Evolutionary conservation across 768 basidiomycete genomes (phyloP).

Genomic region (Lyophyllum semitale): DNA sequence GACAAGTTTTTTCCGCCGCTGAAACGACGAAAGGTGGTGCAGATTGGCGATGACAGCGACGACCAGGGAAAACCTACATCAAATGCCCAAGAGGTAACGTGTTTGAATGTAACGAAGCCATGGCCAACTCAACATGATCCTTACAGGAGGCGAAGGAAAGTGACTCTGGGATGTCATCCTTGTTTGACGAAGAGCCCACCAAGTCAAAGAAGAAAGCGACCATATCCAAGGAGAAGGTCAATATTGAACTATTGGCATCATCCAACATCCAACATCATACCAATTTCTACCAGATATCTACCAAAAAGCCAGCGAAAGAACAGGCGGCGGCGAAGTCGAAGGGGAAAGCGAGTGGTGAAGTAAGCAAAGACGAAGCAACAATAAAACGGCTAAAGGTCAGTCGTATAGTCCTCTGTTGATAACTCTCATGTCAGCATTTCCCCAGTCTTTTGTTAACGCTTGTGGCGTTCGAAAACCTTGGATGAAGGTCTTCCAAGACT

Average conservation of each 20-base stretch:
- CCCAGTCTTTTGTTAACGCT: constrained; percentile 67
- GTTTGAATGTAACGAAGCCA: not conserved
- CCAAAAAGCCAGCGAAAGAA: constrained; percentile 30
- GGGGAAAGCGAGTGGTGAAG: constrained; percentile 21
- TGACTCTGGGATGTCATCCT: constrained; percentile 62
- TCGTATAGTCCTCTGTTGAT: not conserved
- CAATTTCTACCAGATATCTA: constrained; percentile 13
- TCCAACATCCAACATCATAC: not conserved
- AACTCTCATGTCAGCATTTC: not conserved
- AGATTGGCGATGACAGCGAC: constrained; percentile 3
- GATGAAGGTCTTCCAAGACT: constrained; percentile 69
- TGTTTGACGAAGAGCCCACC: constrained; percentile 56
- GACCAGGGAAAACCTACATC: not conserved
- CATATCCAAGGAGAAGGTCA: constrained; percentile 24
- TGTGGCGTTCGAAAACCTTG: constrained; percentile 81
- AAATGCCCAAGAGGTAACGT: not conserved
- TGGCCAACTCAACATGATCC: not conserved
- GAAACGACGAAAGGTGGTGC: constrained; percentile 15
- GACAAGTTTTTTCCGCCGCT: not conserved
- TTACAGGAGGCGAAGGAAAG: constrained; percentile 33
- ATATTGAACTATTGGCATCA: not conserved
- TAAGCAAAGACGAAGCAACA: constrained; percentile 68
- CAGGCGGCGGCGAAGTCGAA: constrained; percentile 31
- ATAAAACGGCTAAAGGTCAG: constrained; percentile 75
- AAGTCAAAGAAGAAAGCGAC: constrained; percentile 30